Evolutionary conservation across 1,139 yeast species (phyloP), one percentile per base, ranked within the genome.

Genomic region (Candida albicans): DNA sequence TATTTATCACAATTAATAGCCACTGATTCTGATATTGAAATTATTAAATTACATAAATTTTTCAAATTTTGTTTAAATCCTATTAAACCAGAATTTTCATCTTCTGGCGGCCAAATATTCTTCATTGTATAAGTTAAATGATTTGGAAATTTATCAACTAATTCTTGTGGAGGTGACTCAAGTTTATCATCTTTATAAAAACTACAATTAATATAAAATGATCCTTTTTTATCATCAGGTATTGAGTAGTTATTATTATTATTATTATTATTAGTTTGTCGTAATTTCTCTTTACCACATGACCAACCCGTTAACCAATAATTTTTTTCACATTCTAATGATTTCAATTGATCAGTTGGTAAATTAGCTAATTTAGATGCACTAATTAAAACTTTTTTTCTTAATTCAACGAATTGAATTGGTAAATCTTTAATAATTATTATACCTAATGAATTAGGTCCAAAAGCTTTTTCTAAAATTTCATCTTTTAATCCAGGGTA

Each of bases 251-350:
- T n/a, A n/a, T n/a, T n/a, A n/a, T n/a, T n/a, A n/a, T n/a, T n/a
- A n/a, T n/a, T n/a, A n/a, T n/a, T n/a, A n/a, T n/a, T n/a, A n/a
- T n/a, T n/a, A n/a, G 80, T 35, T 61, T 56, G 1, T 70, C 75
- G 6, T 49, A 82, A 65, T 37, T 61, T 70, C 52, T 82, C 87
- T 45, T 74, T 76, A 0, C 87, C 87, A 38, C 80, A 61, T n/a
- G 86, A 80, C 87, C 87, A 82, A 0, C 87, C 87, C 0, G 78
- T 74, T 5, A 81, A 60, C 78, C 82, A 82, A 48, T 55, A 54
- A 4, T 69, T 55, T 45, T 77, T 82, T 22, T 75, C 75, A 27
- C 66, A 63, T 53, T 80, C 84, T 40, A 81, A 60, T 15, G 51
- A 42, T 2, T 52, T 54, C 31, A 81, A 63, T 10, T 60, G 58